These are phyloP conservation scores for Alternaria rosae DNA, from an alignment of 2,329 filamentous ascomycete species.

Conservation along the genomic window DNA sequence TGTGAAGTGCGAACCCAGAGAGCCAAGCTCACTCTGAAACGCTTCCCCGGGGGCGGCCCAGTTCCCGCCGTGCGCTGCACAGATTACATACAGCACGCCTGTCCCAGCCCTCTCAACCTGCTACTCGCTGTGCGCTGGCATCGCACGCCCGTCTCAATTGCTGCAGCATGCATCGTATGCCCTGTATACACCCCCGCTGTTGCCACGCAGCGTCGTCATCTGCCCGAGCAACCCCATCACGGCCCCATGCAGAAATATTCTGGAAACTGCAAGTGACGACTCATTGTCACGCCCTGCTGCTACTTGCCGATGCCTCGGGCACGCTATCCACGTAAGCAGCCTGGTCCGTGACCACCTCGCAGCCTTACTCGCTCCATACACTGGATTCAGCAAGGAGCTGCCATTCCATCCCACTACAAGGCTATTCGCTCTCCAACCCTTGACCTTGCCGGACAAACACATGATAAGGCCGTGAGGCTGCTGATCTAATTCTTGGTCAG, in stretches of 20 bases:
- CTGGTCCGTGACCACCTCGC: slow-evolving; percentile 13
- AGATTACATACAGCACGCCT: slow-evolving; percentile 11
- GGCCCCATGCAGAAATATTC: slow-evolving; percentile 17
- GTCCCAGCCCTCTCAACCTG: not conserved
- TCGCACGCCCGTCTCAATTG: not conserved
- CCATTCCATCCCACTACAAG: no score
- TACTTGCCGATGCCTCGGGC: slow-evolving; percentile 17
- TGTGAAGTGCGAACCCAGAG: slow-evolving; percentile 16
- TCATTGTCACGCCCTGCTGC: slow-evolving; percentile 25
- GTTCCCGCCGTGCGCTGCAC: slow-evolving; percentile 7
- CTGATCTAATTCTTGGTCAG: slow-evolving; percentile 26
- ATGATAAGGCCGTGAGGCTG: slow-evolving; percentile 19
- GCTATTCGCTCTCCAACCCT: not conserved
- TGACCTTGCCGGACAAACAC: not conserved
- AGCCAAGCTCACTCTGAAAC: slow-evolving; percentile 26
- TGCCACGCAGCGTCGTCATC: slow-evolving; percentile 27
- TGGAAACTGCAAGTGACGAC: slow-evolving; percentile 27
- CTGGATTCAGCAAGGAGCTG: slow-evolving; percentile 15
- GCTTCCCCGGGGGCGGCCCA: slow-evolving; percentile 16
- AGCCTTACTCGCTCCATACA: slow-evolving; percentile 10
- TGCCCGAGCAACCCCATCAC: slow-evolving; percentile 13
- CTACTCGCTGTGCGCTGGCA: slow-evolving; percentile 11
- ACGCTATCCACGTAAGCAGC: slow-evolving; percentile 24
- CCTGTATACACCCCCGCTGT: not conserved
- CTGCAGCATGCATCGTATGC: not conserved